phyloP scores from a whole-genome alignment of 345 rosid genomes.

The Populus simonii region DNA sequence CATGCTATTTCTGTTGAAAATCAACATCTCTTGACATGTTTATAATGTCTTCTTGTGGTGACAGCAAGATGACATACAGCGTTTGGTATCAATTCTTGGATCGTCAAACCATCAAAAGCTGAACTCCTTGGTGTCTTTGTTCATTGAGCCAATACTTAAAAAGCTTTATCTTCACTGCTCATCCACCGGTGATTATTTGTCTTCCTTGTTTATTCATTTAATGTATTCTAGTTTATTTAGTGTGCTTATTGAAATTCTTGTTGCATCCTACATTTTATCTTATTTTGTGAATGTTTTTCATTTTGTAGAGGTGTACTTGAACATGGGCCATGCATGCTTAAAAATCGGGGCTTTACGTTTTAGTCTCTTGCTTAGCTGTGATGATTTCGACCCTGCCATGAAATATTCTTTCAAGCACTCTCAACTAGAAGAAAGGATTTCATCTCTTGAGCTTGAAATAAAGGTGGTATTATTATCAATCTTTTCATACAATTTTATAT shows the following conservation, averaged over 20 bases:
- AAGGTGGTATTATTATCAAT: slow-evolving; percentile 42
- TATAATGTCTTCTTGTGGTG: slow-evolving; percentile 2
- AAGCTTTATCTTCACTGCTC: slow-evolving; percentile 50
- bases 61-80: slow-evolving; percentile 47
- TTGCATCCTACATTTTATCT: not conserved
- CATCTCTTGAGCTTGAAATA: slow-evolving; percentile 61
- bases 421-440: slow-evolving; percentile 51
- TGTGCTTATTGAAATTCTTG: not conserved
- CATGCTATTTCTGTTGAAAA: too few relatives aligned
- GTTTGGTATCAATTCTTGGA: slow-evolving; percentile 47
- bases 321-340: slow-evolving; percentile 69
- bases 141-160: slow-evolving; percentile 55
- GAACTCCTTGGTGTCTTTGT: slow-evolving; percentile 39
- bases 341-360: slow-evolving; percentile 72
- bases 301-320: slow-evolving; percentile 43
- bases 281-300: not conserved
- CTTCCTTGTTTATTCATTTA: slow-evolving; percentile 10
- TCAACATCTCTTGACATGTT: too few relatives aligned
- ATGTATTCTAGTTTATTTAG: not conserved
- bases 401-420: slow-evolving; percentile 63
- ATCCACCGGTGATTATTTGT: slow-evolving; percentile 38
- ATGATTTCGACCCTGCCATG: slow-evolving; percentile 75
- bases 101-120: slow-evolving; percentile 62
- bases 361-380: slow-evolving; percentile 58
- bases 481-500: not conserved